Evolutionary conservation across 2,329 filamentous ascomycete species (phyloP).

Genomic region (Aspergillus tanneri): DNA sequence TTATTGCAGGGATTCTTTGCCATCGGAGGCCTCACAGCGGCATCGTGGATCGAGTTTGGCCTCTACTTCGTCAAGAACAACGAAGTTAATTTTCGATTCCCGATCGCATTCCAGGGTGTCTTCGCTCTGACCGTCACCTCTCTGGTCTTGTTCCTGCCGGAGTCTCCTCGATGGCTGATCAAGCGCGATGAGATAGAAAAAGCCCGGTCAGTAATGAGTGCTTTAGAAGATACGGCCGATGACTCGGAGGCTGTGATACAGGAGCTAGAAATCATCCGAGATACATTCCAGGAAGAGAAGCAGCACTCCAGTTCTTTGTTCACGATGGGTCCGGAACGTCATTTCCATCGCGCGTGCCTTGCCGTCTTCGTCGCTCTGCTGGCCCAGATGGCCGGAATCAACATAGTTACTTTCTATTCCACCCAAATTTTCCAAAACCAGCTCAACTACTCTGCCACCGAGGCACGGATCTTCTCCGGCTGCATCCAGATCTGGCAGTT

Average conservation of each 20-base stretch:
- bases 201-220: conserved; percentile 25
- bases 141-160: conserved; percentile 28
- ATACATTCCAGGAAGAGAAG: conserved; percentile 26
- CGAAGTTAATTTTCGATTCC: conserved; percentile 33
- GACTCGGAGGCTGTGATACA: no score
- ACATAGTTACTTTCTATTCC: conserved; percentile 45
- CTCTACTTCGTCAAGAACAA: conserved; percentile 44
- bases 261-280: conserved; percentile 7
- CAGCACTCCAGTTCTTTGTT: conserved; percentile 37
- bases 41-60: no score
- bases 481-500: conserved; percentile 43
- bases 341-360: conserved; percentile 36
- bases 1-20: no score
- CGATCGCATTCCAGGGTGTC: conserved; percentile 31
- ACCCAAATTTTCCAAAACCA: conserved; percentile 43
- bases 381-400: conserved; percentile 38
- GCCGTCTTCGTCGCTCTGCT: no score
- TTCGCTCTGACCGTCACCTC: conserved; percentile 29
- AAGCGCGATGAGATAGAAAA: conserved; percentile 27
- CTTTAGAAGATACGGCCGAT: conserved; percentile 21
- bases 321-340: no score
- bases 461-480: conserved; percentile 49
- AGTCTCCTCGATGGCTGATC: conserved; percentile 34
- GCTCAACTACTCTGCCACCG: no score
- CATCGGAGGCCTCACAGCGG: background rate